These are phyloP conservation scores for Penicillium cinerascens DNA, from an alignment of 495 filamentous ascomycete genomes.

Conservation along the genomic window DNA sequence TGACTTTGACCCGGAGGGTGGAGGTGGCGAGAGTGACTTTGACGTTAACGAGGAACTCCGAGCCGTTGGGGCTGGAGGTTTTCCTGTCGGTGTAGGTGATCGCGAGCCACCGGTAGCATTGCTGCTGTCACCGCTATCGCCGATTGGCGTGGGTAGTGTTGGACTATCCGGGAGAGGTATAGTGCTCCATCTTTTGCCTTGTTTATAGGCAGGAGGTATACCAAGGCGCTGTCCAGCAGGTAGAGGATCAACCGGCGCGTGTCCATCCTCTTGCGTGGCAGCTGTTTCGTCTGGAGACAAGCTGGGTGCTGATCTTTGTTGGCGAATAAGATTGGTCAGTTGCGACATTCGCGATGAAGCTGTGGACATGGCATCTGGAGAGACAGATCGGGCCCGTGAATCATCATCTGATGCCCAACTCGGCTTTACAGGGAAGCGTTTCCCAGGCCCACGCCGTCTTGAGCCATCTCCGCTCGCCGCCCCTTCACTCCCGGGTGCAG, in stretches of 20 bases:
- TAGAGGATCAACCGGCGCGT: not conserved
- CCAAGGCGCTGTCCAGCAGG: slow-evolving; percentile 26
- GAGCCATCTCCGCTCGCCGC: slow-evolving; percentile 13
- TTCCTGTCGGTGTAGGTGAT: not conserved
- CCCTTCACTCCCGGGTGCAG: slow-evolving; percentile 20
- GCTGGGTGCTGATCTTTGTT: slow-evolving; percentile 34
- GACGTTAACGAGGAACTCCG: slow-evolving; percentile 14
- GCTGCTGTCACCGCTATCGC: slow-evolving; percentile 1
- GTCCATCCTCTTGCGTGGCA: slow-evolving; percentile 1
- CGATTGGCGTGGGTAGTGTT: slow-evolving; percentile 29
- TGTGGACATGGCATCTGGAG: slow-evolving; percentile 9
- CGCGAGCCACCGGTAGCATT: not conserved
- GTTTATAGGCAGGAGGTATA: slow-evolving; percentile 38
- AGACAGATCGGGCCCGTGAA: slow-evolving; percentile 9
- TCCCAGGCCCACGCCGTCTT: slow-evolving; percentile 9
- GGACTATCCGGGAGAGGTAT: slow-evolving; percentile 43
- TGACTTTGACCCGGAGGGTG: slow-evolving; percentile 16
- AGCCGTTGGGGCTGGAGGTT: slow-evolving; percentile 8
- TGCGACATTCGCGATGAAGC: slow-evolving; percentile 2
- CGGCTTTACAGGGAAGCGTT: slow-evolving; percentile 4
- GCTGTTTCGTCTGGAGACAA: slow-evolving; percentile 21
- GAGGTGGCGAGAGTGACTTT: slow-evolving; percentile 15
- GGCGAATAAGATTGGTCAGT: slow-evolving; percentile 14
- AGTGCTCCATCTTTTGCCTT: slow-evolving; percentile 35
- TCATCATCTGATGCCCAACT: slow-evolving; percentile 19